phyloP scores from a whole-genome alignment of 495 filamentous ascomycete species.

The Saxophila tyrrhenica region DNA sequence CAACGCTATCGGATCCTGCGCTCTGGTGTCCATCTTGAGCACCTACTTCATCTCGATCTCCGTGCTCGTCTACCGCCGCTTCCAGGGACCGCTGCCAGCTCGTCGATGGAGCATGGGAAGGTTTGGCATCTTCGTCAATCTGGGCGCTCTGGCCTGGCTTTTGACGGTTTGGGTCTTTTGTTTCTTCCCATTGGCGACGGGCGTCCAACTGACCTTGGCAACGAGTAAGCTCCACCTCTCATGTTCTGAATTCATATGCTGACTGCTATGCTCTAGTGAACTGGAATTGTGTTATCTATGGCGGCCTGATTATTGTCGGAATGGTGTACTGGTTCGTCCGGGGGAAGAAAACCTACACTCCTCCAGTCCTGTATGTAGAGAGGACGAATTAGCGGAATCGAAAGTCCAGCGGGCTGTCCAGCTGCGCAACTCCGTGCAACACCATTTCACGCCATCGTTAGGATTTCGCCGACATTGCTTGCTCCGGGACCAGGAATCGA shows the following conservation, averaged over 20 bases:
- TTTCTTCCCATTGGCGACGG: constrained; percentile 13
- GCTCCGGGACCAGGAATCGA: too few species aligned
- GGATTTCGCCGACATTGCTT: too few species aligned
- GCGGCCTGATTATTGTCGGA: constrained; percentile 2
- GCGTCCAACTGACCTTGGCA: neutral
- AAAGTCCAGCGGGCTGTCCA: too few species aligned
- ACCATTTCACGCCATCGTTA: too few species aligned
- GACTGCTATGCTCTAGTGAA: constrained; percentile 10
- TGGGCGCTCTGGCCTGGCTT: constrained; percentile 16
- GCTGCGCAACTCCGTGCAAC: too few species aligned
- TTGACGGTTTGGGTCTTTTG: constrained; percentile 11
- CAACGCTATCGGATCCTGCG: constrained; percentile 41
- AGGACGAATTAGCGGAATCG: neutral
- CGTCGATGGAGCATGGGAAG: constrained; percentile 9
- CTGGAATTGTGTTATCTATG: constrained; percentile 8
- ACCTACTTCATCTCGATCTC: constrained; percentile 15
- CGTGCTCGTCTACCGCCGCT: constrained; percentile 3
- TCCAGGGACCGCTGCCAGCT: constrained; percentile 2
- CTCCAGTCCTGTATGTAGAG: neutral
- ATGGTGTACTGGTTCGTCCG: constrained; percentile 6
- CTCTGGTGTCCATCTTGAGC: constrained; percentile 1
- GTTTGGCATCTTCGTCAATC: constrained; percentile 15
- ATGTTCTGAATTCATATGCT: neutral
- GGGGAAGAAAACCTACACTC: constrained; percentile 3
- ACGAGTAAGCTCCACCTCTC: neutral